Evolutionary conservation across 192 early-diverging fungal genomes (phyloP).

Genomic region (Bifiguratus adelaidae): DNA sequence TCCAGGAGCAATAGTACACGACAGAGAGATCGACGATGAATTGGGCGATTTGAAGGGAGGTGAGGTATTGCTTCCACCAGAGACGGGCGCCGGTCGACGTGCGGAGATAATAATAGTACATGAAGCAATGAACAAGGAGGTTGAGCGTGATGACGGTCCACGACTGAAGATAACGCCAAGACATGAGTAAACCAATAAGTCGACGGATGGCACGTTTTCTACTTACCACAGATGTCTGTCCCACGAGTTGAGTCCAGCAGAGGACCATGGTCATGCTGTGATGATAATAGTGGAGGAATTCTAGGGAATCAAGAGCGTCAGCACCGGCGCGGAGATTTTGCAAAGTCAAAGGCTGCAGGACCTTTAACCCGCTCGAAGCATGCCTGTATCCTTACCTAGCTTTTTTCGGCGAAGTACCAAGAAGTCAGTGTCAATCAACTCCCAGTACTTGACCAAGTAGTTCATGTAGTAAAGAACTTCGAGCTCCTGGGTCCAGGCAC

Average conservation of each 20-base stretch:
- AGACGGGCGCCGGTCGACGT: constrained; percentile 53
- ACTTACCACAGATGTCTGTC: constrained; percentile 55
- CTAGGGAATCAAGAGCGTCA: constrained; percentile 11
- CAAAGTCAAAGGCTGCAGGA: too few species aligned
- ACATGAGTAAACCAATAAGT: background rate
- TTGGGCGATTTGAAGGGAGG: constrained; percentile 74
- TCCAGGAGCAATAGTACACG: constrained; percentile 72
- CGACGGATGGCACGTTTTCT: background rate
- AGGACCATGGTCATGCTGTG: constrained; percentile 81
- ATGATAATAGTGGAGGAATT: constrained; percentile 88
- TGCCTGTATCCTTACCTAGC: constrained; percentile 28
- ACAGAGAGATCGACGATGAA: constrained; percentile 73
- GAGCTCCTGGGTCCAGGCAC: constrained; percentile 57
- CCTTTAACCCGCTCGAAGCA: too few species aligned
- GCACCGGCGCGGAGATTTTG: too few species aligned
- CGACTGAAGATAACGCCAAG: constrained; percentile 9
- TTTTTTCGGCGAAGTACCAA: constrained; percentile 70
- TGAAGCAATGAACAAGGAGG: constrained; percentile 70
- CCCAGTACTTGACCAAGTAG: constrained; percentile 84
- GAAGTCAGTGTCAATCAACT: constrained; percentile 81
- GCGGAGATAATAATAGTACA: constrained; percentile 76
- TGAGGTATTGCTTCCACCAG: constrained; percentile 86
- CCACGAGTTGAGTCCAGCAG: constrained; percentile 70
- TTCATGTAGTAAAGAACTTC: constrained; percentile 81
- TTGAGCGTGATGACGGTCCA: constrained; percentile 69